phyloP scores from a whole-genome alignment of 306 rosid species.

The Casuarina cunninghamiana region DNA sequence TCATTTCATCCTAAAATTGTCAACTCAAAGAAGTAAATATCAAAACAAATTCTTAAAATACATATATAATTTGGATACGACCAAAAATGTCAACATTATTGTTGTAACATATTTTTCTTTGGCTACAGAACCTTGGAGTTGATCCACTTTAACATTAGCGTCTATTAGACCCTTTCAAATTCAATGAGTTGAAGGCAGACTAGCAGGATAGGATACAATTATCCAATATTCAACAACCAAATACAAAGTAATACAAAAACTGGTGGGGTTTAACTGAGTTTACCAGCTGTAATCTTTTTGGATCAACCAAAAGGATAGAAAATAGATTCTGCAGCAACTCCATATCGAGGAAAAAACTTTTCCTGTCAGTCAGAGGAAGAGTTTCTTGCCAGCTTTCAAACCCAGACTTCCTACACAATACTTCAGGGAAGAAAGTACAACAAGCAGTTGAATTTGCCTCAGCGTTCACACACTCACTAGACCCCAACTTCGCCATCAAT shows the following conservation, averaged over 20 bases:
- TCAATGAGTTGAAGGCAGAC: background rate
- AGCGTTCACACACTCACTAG: slow-evolving; percentile 24
- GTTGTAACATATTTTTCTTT: background rate
- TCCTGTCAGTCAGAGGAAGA: slow-evolving; percentile 50
- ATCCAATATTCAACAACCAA: background rate
- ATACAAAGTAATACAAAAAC: background rate
- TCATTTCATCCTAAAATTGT: slow-evolving; percentile 1
- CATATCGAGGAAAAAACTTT: slow-evolving; percentile 75
- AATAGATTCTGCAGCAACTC: slow-evolving; percentile 60
- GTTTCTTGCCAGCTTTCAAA: slow-evolving; percentile 63
- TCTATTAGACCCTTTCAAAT: background rate
- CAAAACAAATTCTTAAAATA: background rate
- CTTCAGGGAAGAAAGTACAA: slow-evolving; percentile 51
- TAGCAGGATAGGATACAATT: background rate
- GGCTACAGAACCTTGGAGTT: background rate
- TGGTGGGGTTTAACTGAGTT: slow-evolving; percentile 12
- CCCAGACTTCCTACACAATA: slow-evolving; percentile 43
- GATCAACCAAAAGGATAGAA: slow-evolving; percentile 52
- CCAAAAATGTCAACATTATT: background rate
- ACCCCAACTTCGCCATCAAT: slow-evolving; percentile 36
- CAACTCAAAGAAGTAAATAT: background rate
- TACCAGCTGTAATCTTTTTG: slow-evolving; percentile 45
- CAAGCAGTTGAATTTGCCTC: slow-evolving; percentile 43
- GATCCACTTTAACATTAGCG: background rate
- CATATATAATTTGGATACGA: background rate